phyloP scores from a whole-genome alignment of 176 grass and related monocot species.

The Thinopyrum elongatum region DNA sequence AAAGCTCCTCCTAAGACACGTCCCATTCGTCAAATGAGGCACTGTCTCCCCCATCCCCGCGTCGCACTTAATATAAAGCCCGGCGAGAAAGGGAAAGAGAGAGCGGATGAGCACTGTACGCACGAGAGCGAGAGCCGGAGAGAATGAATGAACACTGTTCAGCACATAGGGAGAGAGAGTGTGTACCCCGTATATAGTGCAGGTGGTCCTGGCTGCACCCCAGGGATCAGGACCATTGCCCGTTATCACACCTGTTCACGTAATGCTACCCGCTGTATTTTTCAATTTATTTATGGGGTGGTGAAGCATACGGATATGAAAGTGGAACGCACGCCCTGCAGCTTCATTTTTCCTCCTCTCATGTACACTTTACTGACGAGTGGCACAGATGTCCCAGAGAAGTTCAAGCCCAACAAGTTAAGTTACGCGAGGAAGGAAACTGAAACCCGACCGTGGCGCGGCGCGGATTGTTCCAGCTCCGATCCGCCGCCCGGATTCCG shows the following conservation, averaged over 20 bases:
- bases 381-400: too few relatives aligned
- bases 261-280: not conserved
- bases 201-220: slow-evolving; percentile 32
- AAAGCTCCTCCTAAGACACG: slow-evolving; percentile 22
- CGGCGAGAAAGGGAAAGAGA: not conserved
- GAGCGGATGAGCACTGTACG: not conserved
- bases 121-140: not conserved
- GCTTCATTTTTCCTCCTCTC: not conserved
- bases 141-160: not conserved
- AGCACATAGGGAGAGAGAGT: not conserved
- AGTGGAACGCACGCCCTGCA: not conserved
- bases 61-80: not conserved
- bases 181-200: not conserved
- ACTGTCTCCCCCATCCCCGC: not conserved
- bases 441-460: not conserved
- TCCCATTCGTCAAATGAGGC: slow-evolving; percentile 52
- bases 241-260: not conserved
- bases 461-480: not conserved
- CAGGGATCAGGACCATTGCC: not conserved
- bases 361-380: too few relatives aligned
- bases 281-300: too few relatives aligned
- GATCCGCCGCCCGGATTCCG: not conserved
- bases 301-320: too few relatives aligned
- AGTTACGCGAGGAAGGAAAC: not conserved
- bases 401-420: not conserved